Percentiles rank a stretch among this genome's conserved stretches.
phyloP scores from a whole-genome alignment of 1,284 basidiomycete species.

The Malassezia equina region DNA sequence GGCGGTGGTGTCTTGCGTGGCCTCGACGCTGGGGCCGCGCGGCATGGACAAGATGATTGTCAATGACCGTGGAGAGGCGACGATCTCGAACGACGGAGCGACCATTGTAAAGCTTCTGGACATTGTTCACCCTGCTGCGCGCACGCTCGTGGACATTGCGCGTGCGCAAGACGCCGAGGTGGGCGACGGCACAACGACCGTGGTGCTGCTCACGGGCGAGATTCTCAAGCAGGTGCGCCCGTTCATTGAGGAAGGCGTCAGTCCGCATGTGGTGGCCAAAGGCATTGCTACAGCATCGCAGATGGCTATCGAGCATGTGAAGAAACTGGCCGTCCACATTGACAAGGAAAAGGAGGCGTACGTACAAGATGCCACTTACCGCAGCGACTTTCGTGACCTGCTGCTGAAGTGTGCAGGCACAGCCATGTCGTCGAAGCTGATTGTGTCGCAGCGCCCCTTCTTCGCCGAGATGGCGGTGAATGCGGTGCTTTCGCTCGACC shows the following conservation, averaged over 20 bases:
- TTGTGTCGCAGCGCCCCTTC: slow-evolving; percentile 97
- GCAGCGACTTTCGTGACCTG: slow-evolving; percentile 79
- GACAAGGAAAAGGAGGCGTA: slow-evolving; percentile 83
- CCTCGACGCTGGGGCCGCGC: slow-evolving; percentile 90
- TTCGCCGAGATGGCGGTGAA: slow-evolving; percentile 99
- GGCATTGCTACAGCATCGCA: slow-evolving; percentile 81
- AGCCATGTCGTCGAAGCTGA: slow-evolving; percentile 98
- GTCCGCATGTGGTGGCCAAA: slow-evolving; percentile 94
- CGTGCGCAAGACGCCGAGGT: slow-evolving; percentile 97
- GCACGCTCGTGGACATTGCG: slow-evolving; percentile 92
- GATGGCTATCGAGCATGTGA: slow-evolving; percentile 73
- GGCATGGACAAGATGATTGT: slow-evolving; percentile 92
- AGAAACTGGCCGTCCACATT: slow-evolving; percentile 77
- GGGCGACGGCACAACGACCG: slow-evolving; percentile 93
- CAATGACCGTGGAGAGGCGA: slow-evolving; percentile 67
- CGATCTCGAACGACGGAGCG: slow-evolving; percentile 94
- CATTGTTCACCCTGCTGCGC: slow-evolving; percentile 92
- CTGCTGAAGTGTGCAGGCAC: slow-evolving; percentile 93
- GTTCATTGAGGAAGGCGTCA: slow-evolving; percentile 94
- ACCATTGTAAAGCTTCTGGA: slow-evolving; percentile 94
- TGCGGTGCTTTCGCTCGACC: slow-evolving; percentile 70
- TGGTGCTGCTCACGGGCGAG: slow-evolving; percentile 86
- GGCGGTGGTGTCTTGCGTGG: slow-evolving; percentile 48
- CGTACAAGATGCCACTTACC: slow-evolving; percentile 47
- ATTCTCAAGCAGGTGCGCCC: slow-evolving; percentile 82